Evolutionary conservation across 176 grass and related monocot species (phyloP), one percentile per base, ranked within the genome.

Genomic region (Eleusine coracana): DNA sequence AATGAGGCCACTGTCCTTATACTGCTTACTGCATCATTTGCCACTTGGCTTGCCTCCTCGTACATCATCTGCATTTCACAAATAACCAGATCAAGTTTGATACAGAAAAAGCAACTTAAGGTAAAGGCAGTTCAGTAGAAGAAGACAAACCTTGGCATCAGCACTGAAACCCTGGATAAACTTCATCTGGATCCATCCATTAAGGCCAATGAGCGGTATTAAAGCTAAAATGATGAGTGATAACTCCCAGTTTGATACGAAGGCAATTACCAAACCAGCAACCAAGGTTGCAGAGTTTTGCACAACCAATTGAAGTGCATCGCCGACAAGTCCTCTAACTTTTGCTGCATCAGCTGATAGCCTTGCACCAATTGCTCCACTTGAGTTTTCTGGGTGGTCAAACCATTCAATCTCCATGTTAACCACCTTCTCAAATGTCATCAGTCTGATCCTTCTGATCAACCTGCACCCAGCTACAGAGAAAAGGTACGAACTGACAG

Each of bases 381-480:
- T 97, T 21, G 94, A 92, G 68, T 97, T 92, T 66, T 93, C 89
- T 25, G 94, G 80, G 62, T 88, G 85, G 63, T 97, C 94, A 86
- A 97, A 97, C 94, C 94, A 97, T 78, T 86, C 90, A 8, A 97
- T 84, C 73, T 97, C 94, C 94, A 91, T 97, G 52, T 94, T 88
- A 64, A 97, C 91, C 67, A 91, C 89, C 82, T 97, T 94, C 80
- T 94, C 87, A 88, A 97, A 97, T 90, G 94, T 94, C 94, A 94
- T 94, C 77, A 94, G 66, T 69, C 94, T 91, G 60, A 97, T 97
- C 85, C 94, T 94, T 77, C 66, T 92, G 73, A 97, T 92, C 61
- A 97, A 79, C 60, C 90, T 94, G 40, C 87, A 94, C 28, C 94
- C 94, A 39, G 94, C 94, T 71, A 97, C 21, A 52, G 89, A 90